Evolutionary conservation across 192 early-diverging fungal species (phyloP).

Genomic region (Backusella australiensis): DNA sequence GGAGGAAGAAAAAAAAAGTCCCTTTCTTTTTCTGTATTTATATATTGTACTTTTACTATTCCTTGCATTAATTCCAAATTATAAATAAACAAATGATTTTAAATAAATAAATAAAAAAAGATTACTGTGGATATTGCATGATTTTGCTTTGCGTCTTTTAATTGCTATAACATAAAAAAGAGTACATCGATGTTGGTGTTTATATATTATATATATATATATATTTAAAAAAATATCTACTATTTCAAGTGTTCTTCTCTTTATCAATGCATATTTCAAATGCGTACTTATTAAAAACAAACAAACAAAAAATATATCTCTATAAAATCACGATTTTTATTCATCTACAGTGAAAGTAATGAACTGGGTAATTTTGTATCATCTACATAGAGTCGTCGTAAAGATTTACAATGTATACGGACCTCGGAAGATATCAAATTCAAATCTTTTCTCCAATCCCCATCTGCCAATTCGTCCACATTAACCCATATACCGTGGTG

Average conservation of each 20-base stretch:
- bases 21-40: background rate
- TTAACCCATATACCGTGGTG: background rate
- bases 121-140: too few species aligned
- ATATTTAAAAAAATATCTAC: too few species aligned
- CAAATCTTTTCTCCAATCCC: background rate
- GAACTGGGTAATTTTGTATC: background rate
- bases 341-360: background rate
- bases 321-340: background rate
- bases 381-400: background rate
- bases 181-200: too few species aligned
- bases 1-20: background rate
- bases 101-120: too few species aligned
- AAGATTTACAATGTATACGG: background rate
- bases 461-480: background rate
- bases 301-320: background rate
- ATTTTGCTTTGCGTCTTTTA: too few species aligned
- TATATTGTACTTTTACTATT: background rate
- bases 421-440: background rate
- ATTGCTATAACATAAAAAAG: too few species aligned
- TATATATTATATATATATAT: too few species aligned
- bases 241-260: too few species aligned
- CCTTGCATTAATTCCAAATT: background rate
- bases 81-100: background rate
- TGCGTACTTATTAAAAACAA: background rate
- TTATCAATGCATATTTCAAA: too few species aligned